Conservation (phyloP, 2,329 filamentous ascomycete genomes). For the Allantophomopsis cytisporea region DNA sequence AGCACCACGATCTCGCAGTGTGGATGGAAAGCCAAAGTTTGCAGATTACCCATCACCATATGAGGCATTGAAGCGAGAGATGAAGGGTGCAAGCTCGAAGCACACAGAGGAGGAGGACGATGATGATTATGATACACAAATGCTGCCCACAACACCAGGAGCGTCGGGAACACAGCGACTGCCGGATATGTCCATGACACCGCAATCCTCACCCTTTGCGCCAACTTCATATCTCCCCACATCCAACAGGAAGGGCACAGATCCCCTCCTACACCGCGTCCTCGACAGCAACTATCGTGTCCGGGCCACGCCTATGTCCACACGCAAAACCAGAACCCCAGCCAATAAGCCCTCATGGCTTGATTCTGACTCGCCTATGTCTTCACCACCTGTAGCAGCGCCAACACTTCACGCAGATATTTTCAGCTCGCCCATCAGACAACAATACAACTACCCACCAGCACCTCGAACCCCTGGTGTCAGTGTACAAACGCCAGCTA, state of each 20-base stretch:
- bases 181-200: constrained; percentile 51
- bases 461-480: constrained; percentile 65
- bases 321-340: constrained; percentile 21
- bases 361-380: constrained; percentile 28
- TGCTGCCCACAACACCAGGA: constrained; percentile 18
- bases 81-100: constrained; percentile 28
- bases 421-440: constrained; percentile 61
- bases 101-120: constrained; percentile 17
- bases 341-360: constrained; percentile 17
- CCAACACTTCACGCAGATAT: constrained; percentile 76
- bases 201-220: constrained; percentile 42
- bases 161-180: constrained; percentile 26
- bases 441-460: constrained; percentile 15
- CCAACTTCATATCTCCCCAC: constrained; percentile 26
- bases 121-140: constrained; percentile 25
- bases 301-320: constrained; percentile 74
- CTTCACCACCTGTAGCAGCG: constrained; percentile 65
- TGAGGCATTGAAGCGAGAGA: constrained; percentile 56
- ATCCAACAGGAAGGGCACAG: constrained; percentile 30
- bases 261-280: constrained; percentile 80
- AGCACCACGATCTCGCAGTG: constrained; percentile 35
- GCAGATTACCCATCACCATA: constrained; percentile 65
- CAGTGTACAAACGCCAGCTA: constrained; percentile 68
- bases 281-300: constrained; percentile 92
- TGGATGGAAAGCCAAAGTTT: constrained; percentile 32